These are phyloP conservation scores for Cladophialophora carrionii DNA, from an alignment of 2,329 filamentous ascomycete species.

Conservation along the genomic window DNA sequence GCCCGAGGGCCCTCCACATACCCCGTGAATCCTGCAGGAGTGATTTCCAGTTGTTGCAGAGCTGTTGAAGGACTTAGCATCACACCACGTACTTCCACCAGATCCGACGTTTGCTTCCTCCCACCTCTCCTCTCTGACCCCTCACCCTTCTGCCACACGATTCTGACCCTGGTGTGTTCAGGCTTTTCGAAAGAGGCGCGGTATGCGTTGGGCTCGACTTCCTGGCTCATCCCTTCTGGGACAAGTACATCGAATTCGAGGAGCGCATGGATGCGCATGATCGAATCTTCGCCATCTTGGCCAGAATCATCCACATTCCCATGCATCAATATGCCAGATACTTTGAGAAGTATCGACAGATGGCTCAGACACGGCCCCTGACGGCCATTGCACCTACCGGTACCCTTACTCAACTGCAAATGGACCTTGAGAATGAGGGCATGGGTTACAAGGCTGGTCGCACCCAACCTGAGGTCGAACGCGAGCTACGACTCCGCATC, in stretches of 20 bases:
- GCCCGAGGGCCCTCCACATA: slow-evolving; percentile 33
- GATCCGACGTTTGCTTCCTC: slow-evolving; percentile 54
- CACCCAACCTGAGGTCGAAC: slow-evolving; percentile 77
- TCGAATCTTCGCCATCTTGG: slow-evolving; percentile 80
- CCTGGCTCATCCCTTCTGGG: slow-evolving; percentile 94
- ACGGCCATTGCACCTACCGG: slow-evolving; percentile 72
- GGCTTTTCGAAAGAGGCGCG: slow-evolving; percentile 89
- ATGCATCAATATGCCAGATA: slow-evolving; percentile 96
- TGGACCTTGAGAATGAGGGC: slow-evolving; percentile 71
- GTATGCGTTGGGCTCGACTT: slow-evolving; percentile 88
- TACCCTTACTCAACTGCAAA: slow-evolving; percentile 67
- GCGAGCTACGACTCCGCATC: slow-evolving; percentile 77
- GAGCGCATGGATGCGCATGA: slow-evolving; percentile 83
- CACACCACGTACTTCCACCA: slow-evolving; percentile 39
- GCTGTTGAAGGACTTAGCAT: slow-evolving; percentile 30
- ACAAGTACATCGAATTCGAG: slow-evolving; percentile 97
- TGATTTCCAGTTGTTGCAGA: slow-evolving; percentile 20
- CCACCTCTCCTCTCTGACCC: slow-evolving; percentile 42
- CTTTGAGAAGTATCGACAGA: slow-evolving; percentile 83
- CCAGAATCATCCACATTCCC: slow-evolving; percentile 82
- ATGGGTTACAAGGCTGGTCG: slow-evolving; percentile 57
- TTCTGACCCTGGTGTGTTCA: slow-evolving; percentile 54
- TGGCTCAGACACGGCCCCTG: slow-evolving; percentile 73
- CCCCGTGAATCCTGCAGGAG: slow-evolving; percentile 26
- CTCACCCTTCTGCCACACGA: slow-evolving; percentile 34